phyloP scores from a whole-genome alignment of 225 moss, liverwort and hornwort species.

The Physcomitrellopsis africana region DNA sequence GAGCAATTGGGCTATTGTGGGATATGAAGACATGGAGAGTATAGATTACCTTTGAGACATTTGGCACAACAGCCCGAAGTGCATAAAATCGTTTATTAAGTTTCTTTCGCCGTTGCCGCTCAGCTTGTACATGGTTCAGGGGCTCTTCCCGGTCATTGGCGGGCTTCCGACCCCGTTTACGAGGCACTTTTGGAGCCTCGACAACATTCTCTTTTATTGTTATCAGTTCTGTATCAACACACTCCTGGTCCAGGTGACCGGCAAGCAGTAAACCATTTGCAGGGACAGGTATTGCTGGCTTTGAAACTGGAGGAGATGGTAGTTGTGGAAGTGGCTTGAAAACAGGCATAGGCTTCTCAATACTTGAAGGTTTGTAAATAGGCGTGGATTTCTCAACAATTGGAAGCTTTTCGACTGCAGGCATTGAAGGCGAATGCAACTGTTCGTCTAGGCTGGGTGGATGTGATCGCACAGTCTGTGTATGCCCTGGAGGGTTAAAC shows the following conservation, averaged over 20 bases:
- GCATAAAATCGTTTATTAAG: conserved; percentile 90
- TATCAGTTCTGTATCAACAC: conserved; percentile 63
- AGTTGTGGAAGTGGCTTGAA: conserved; percentile 43
- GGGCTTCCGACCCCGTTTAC: conserved; percentile 92
- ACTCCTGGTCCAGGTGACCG: conserved; percentile 58
- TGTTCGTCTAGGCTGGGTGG: conserved; percentile 44
- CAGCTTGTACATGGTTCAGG: conserved; percentile 94
- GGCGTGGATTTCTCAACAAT: conserved; percentile 42
- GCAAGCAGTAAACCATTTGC: conserved; percentile 50
- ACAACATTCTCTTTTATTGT: conserved; percentile 52
- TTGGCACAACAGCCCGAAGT: conserved; percentile 89
- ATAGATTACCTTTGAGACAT: conserved; percentile 82
- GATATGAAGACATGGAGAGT: neutral
- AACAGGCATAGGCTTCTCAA: conserved; percentile 44
- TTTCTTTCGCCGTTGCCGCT: conserved; percentile 90
- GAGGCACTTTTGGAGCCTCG: conserved; percentile 77
- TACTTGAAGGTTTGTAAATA: conserved; percentile 31
- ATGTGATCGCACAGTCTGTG: conserved; percentile 34
- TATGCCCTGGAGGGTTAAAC: conserved; percentile 23
- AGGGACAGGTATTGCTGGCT: conserved; percentile 43
- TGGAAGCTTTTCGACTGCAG: conserved; percentile 28
- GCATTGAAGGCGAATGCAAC: conserved; percentile 14
- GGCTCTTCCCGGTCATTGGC: conserved; percentile 93
- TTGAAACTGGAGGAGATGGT: conserved; percentile 28
- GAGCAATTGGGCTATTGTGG: neutral